Base-by-base conservation (phyloP, 768 basidiomycete genomes). In the Pseudohyphozyma bogoriensis region DNA sequence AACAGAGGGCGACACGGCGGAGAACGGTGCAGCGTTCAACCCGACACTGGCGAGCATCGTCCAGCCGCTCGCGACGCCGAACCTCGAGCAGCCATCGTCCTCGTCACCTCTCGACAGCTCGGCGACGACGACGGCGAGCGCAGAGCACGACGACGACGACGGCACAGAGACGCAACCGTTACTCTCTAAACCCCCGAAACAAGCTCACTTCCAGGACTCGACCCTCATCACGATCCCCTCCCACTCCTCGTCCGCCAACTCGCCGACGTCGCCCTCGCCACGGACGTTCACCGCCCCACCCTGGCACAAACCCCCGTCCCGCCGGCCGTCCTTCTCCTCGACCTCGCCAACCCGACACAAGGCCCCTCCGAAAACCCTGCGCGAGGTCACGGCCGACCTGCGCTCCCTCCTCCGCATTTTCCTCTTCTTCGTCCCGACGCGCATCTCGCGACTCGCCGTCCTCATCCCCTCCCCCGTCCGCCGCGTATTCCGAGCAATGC, bases 371-470 rank as follows among this genome's bases (percentile, higher is more conserved):
- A 59, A 59, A 9, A 32, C 65, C 6, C 60, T 66, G 22, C 28
- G 33, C 1, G 55, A 67, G 49, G 69, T 68, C 1, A 53, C 60
- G 29, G 45, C 35, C 31, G 70, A 70, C 58, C 56, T 70, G 10
- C 59, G 58, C 16, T 47, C 55, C 22, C 56, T 70, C 44, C 58
- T 70, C 40, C 53, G 59, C 20, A 46, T 46, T 4, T 70, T 69
- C 64, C 64, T 69, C 24, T 32, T 63, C 55, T 22, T 70, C 42
- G 31, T 70, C 32, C 70, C 70, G 4, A 58, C 39, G 16, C 56
- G 49, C 24, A 35, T 66, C 31, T 59, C 62, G 28, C 56, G 56
- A 50, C 58, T 66, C 1, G 35, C 59, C 18, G 55, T 55, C 59
- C 59, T 65, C 53, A 54, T 69, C 44, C 66, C 66, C 2, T 28